Evolutionary conservation across 2,329 filamentous ascomycete genomes (phyloP).

Genomic region (Xylariaceae sp.): DNA sequence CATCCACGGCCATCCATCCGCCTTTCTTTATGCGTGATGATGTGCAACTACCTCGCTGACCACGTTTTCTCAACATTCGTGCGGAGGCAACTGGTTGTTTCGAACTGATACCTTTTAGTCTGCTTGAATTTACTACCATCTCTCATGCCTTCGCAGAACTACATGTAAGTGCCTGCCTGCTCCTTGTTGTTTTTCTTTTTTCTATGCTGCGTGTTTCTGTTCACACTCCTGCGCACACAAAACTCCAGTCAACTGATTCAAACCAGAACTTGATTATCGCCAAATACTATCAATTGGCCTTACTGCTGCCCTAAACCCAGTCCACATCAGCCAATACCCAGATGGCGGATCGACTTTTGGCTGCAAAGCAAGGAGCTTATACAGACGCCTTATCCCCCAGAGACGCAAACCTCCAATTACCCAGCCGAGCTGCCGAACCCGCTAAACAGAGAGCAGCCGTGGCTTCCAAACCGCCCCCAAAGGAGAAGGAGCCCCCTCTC

Average conservation of each 20-base stretch:
- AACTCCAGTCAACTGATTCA: not conserved
- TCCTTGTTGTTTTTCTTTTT: constrained; percentile 16
- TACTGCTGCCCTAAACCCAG: constrained; percentile 17
- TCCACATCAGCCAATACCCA: constrained; percentile 22
- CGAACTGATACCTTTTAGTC: constrained; percentile 8
- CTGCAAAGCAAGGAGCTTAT: constrained; percentile 57
- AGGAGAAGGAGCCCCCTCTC: constrained; percentile 70
- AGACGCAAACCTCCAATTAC: constrained; percentile 65
- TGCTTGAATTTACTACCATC: constrained; percentile 19
- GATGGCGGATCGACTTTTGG: constrained; percentile 56
- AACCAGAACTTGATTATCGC: constrained; percentile 11
- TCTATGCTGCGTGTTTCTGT: not conserved
- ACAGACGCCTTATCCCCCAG: constrained; percentile 69
- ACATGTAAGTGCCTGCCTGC: constrained; percentile 12
- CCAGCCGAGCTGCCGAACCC: constrained; percentile 45
- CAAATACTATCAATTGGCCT: constrained; percentile 12
- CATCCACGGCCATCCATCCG: constrained; percentile 16
- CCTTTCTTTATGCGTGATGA: constrained; percentile 17
- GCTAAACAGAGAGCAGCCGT: constrained; percentile 58
- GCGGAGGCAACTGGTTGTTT: constrained; percentile 10
- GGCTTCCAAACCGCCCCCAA: constrained; percentile 44
- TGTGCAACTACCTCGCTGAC: constrained; percentile 27
- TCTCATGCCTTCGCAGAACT: constrained; percentile 29
- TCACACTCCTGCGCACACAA: not conserved
- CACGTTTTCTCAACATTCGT: constrained; percentile 22